Evolutionary conservation across 2,329 filamentous ascomycete genomes (phyloP).

Genomic region (Talaromyces sp.): DNA sequence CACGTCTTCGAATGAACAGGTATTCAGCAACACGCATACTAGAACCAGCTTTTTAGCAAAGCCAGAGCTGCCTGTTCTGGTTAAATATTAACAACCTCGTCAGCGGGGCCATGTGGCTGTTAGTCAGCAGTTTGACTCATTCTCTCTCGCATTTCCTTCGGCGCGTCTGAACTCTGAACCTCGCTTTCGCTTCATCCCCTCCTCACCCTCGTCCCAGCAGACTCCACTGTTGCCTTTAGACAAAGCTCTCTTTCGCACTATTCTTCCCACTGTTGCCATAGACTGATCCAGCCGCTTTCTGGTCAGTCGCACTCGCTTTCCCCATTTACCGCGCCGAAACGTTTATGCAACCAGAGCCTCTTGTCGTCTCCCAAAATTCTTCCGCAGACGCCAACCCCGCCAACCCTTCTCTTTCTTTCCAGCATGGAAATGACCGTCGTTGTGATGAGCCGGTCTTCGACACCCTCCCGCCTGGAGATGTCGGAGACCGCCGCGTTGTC

Average conservation of each 20-base stretch:
- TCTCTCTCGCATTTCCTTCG: background rate
- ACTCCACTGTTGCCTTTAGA: background rate
- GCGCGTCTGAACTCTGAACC: background rate
- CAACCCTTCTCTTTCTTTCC: conserved; percentile 37
- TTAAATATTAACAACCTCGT: no score
- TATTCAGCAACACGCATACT: background rate
- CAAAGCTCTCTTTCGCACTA: background rate
- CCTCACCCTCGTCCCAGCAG: background rate
- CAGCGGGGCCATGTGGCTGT: background rate
- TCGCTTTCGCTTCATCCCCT: background rate
- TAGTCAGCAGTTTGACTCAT: conserved; percentile 10
- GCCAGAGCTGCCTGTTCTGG: no score
- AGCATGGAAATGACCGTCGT: conserved; percentile 56
- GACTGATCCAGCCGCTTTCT: conserved; percentile 49
- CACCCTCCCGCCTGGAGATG: conserved; percentile 38
- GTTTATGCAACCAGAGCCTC: conserved; percentile 63
- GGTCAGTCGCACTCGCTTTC: conserved; percentile 51
- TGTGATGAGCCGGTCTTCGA: conserved; percentile 41
- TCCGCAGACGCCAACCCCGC: conserved; percentile 34
- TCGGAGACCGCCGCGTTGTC: conserved; percentile 27
- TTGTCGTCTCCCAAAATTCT: conserved; percentile 46
- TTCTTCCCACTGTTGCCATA: conserved; percentile 12
- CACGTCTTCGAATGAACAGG: background rate
- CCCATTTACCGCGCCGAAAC: conserved; percentile 29
- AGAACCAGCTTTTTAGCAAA: background rate